Base-by-base conservation (phyloP, 106 monocot genomes). In the Hemerocallis citrina region DNA sequence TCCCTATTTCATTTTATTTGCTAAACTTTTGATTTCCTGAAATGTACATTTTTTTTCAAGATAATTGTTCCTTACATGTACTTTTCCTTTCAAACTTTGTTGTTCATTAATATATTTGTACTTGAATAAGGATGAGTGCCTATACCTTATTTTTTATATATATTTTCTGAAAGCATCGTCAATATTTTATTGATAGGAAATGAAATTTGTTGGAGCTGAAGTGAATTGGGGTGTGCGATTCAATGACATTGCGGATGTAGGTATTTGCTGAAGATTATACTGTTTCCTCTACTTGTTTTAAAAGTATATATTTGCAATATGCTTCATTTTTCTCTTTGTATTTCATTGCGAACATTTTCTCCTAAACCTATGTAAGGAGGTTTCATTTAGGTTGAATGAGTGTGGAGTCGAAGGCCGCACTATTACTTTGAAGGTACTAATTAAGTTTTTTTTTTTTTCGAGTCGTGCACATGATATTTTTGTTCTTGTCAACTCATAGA, bases 141-240 rank as follows among this genome's bases (percentile, higher is more conserved):
- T 70, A 31, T 27, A 50, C n/a, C 60, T 12, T 62, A 10, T 44
- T 52, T 29, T n/a, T n/a, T n/a, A n/a, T n/a, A n/a, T n/a, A n/a
- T n/a, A n/a, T n/a, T n/a, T n/a, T n/a, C n/a, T n/a, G n/a, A n/a
- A n/a, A n/a, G n/a, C n/a, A n/a, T n/a, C n/a, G n/a, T n/a, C n/a
- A n/a, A 17, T 28, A 77, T 34, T 9, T 5, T 19, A 42, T 65
- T 34, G 28, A 55, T 81, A 96, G 96, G 90, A 91, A 79, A 85
- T 72, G 50, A 98, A 98, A 65, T 88, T 91, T 67, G 71, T 98
- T 62, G 96, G 91, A 39, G 91, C 96, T 68, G 96, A 98, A 54
- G 84, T 98, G 27, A 98, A 98, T 49, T 98, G 96, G 96, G 96
- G 96, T 68, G 74, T 98, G 51, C 81, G 96, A 42, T 98, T 98